Base-by-base conservation (phyloP, 129 eudicot genomes). In the Calendula officinalis region DNA sequence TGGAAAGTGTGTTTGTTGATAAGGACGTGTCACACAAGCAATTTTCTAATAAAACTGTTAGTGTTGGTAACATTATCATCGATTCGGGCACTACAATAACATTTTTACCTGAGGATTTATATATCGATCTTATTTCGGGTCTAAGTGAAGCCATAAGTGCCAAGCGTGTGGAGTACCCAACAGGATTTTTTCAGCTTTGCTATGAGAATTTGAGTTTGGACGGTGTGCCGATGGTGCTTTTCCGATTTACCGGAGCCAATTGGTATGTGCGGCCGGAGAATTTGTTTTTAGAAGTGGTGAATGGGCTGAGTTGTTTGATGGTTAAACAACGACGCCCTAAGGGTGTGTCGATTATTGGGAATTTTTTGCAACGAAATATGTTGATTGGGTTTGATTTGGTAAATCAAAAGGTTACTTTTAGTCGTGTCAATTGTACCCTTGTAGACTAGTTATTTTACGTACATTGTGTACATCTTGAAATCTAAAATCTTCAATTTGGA, bases 21-120 rank as follows among this genome's bases (percentile, higher is more conserved):
- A 63, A 35, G 13, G 13, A 45, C 7, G 3, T 77, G 10, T 10
- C 35, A 5, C 47, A 41, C 65, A 56, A 69, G 45, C 37, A 11
- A 17, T 7, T 3, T 38, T 39, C 35, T 36, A 11, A 15, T 3
- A 34, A 51, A 2, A 60, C 9, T 1, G 40, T 2, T 0, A 53
- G 30, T 0, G 53, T 39, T 2, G 78, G 85, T 5, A 80, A 80
- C 59, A 84, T 77, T 7, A 70, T 84, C n/a, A 80, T 84, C 0
- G 90, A 84, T 57, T 84, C 90, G 0, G 90, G 90, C 3, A 80
- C 90, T 0, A 77, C 86, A 2, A 8, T 84, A 36, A 77, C 90
- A 2, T 2, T 66, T 34, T 14, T 84, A 33, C 67, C 78, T 0
- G 15, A 3, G 1, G 72, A 44, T 0, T 22, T 84, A 2, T 64